phyloP scores from a whole-genome alignment of 257 asterid genomes.

The Mentha longifolia region DNA sequence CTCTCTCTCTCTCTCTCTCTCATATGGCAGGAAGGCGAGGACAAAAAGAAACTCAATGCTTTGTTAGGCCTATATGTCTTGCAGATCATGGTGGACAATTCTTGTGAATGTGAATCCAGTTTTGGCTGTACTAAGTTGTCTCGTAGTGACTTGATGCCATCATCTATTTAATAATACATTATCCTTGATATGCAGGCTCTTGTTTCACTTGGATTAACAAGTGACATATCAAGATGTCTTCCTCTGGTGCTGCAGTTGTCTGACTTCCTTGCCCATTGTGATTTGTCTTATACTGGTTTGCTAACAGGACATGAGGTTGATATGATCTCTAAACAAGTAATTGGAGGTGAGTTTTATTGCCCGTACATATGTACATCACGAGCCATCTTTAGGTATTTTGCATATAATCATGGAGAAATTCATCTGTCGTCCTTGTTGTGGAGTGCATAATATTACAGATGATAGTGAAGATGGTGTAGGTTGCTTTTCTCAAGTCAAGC shows the following conservation, averaged over 20 bases:
- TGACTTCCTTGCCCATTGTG: conserved; percentile 59
- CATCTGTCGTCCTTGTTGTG: conserved; percentile 23
- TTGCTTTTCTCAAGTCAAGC: conserved; percentile 80
- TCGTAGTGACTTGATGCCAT: conserved; percentile 24
- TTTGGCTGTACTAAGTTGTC: conserved; percentile 37
- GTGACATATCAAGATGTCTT: conserved; percentile 44
- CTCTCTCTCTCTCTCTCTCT: too few species aligned
- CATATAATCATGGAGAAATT: conserved; percentile 8
- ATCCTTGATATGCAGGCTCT: conserved; percentile 67
- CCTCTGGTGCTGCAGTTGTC: conserved; percentile 65
- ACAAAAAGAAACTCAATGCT: conserved; percentile 60
- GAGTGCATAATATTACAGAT: conserved; percentile 43
- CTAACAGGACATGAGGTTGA: conserved; percentile 65
- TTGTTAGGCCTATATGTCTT: conserved; percentile 75
- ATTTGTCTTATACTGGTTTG: conserved; percentile 70
- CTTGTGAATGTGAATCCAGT: conserved; percentile 40
- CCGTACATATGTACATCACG: conserved; percentile 28
- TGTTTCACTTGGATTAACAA: conserved; percentile 62
- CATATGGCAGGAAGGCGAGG: conserved; percentile 61
- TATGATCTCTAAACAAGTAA: conserved; percentile 40
- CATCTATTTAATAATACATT: conserved; percentile 27
- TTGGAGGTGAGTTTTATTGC: conserved; percentile 56
- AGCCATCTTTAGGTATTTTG: conserved; percentile 24
- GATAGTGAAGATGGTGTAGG: conserved; percentile 50
- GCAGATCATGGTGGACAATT: conserved; percentile 78